Evolutionary conservation across 108 stramenopile species (phyloP), one percentile per base, ranked within the genome.

Genomic region (Stephanodiscus triporus): DNA sequence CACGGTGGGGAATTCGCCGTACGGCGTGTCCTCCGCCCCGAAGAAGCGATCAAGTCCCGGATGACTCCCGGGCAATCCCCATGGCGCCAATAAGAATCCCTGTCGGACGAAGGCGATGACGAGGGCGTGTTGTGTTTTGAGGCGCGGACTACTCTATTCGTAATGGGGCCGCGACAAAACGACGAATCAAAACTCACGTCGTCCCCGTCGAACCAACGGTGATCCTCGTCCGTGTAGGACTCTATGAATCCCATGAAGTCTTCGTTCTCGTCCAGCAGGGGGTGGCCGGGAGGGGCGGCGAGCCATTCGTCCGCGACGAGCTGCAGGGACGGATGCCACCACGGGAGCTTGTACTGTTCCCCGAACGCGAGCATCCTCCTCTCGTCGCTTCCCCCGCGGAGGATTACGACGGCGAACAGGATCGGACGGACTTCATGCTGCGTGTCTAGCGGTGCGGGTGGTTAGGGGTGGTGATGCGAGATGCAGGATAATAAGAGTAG

Each of bases 271-370:
- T 62, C 61, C 61, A 62, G 13, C 23, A 42, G 61, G 20, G 61
- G 61, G 17, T 62, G 61, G 61, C 40, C 40, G 22, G 61, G 61
- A 37, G 61, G 61, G 7, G 61, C 61, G 0, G 61, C 30, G 40
- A 62, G 16, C 61, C 16, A 42, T 42, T 62, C 61, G 16, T 62
- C 61, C 9, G 61, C 61, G 20, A 62, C 34, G 6, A 37, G 6
- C 34, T 62, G 61, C 34, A 62, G 14, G 22, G 29, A 10, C 2
- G 61, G 61, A 62, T 62, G 61, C 61, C 61, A 62, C 61, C 61
- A 62, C 9, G 61, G 61, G 30, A 62, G 61, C 8, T 20, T 30
- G 29, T 62, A 62, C 61, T 4, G 36, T 62, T 62, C 20, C 13
- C 23, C 53, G 0, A 13, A 26, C 16, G 26, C 53, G n/a, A n/a